Evolutionary conservation across 495 filamentous ascomycete species (phyloP), one percentile per base, ranked within the genome.

Genomic region (Friedmanniomyces simplex): DNA sequence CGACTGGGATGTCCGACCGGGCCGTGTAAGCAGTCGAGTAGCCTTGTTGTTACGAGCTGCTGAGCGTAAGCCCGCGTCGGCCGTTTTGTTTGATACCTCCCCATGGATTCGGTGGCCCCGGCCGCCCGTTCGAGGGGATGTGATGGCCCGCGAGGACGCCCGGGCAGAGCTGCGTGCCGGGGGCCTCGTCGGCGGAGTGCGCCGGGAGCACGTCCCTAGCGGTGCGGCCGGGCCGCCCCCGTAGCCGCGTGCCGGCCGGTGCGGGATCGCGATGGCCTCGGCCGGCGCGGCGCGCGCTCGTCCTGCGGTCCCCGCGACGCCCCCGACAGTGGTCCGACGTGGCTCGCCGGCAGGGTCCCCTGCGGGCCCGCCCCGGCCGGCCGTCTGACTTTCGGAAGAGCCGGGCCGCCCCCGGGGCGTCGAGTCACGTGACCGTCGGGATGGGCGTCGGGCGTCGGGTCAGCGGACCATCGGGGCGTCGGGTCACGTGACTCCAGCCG

Each of bases 31-130:
- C 34, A 37, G 34, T 37, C 34, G 34, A 37, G 34, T 37, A 37
- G 34, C 74, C 76, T 80, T 80, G 78, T 81, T 81, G 74, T 73
- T 80, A 80, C 77, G 78, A 82, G 73, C 72, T 70, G 68, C 75
- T 82, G 76, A 82, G 78, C 71, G 77, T 79, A 74, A 47, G 43
- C 43, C 43, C 43, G 43, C 43, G 43, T 47, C 43, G 16, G 43
- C 43, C 14, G 43, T 47, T 47, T 47, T 47, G 43, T 47, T 47
- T 24, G 43, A 47, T 47, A 47, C 43, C 14, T 24, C 43, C 43
- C 43, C 43, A 47, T 47, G 43, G 18, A 24, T 18, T 11, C 18
- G 43, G 21, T 21, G 7, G 43, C 16, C 34, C 34, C 8, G 34
- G 16, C 34, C 8, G 34, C 34, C 34, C 34, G 16, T 37, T 37